phyloP scores from a whole-genome alignment of 1,284 basidiomycete species.

The Papiliotrema flavescens region DNA sequence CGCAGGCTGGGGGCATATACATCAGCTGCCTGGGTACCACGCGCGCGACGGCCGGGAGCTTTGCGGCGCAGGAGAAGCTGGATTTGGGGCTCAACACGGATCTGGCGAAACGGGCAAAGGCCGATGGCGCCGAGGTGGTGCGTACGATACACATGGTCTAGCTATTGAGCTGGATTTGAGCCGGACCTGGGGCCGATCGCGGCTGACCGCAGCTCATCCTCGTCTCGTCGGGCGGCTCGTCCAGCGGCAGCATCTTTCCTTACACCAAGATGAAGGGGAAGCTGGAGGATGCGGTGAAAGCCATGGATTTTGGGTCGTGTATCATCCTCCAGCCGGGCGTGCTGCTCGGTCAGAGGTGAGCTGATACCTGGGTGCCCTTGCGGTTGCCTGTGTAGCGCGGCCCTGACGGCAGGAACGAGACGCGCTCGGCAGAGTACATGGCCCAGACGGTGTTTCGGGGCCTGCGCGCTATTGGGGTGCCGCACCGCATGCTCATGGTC shows the following conservation, averaged over 20 bases:
- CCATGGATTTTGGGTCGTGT: conserved; percentile 31
- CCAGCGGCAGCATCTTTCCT: conserved; percentile 20
- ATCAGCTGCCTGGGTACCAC: conserved; percentile 44
- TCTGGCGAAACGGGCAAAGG: conserved; percentile 37
- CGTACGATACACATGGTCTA: conserved; percentile 9
- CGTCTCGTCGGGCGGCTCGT: conserved; percentile 33
- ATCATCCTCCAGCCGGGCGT: conserved; percentile 42
- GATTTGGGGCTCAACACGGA: conserved; percentile 41
- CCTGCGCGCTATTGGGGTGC: conserved; percentile 20
- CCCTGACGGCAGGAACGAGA: conserved; percentile 2
- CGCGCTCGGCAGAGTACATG: conserved; percentile 11
- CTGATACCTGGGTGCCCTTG: not conserved
- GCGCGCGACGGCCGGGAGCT: conserved; percentile 32
- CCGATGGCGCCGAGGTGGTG: conserved; percentile 39
- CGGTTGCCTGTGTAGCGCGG: not conserved
- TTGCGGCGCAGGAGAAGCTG: conserved; percentile 33
- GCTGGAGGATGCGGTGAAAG: conserved; percentile 40
- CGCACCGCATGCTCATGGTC: conserved; percentile 14
- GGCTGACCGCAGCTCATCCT: conserved; percentile 34
- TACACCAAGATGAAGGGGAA: conserved; percentile 43
- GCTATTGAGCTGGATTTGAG: not conserved
- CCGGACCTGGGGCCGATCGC: not conserved
- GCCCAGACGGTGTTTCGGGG: conserved; percentile 13
- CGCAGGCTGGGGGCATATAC: conserved; percentile 23
- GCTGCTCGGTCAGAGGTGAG: conserved; percentile 37